phyloP scores from a whole-genome alignment of 2,329 filamentous ascomycete genomes.

The Aspergillus calidoustus region DNA sequence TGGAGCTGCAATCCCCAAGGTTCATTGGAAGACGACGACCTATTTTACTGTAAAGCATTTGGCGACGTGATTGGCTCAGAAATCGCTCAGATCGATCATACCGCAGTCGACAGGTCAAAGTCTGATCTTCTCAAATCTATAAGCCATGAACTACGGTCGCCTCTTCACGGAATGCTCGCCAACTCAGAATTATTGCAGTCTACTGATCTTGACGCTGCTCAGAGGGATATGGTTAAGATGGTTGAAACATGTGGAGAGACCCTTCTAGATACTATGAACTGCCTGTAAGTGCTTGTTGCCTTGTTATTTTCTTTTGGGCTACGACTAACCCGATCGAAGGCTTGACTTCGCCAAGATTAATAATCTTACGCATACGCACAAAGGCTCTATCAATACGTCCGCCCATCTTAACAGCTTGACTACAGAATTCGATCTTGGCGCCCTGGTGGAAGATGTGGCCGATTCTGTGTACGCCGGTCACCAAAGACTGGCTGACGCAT shows the following conservation, averaged over 20 bases:
- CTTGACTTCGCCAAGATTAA: constrained; percentile 45
- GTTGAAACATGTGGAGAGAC: constrained; percentile 57
- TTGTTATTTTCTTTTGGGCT: fast-evolving
- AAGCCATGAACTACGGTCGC: constrained; percentile 57
- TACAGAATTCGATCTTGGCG: constrained; percentile 38
- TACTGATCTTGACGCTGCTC: constrained; percentile 45
- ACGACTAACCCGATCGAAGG: constrained; percentile 21
- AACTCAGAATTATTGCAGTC: constrained; percentile 57
- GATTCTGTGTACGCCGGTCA: constrained; percentile 36
- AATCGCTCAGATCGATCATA: constrained; percentile 39
- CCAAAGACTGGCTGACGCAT: constrained; percentile 17
- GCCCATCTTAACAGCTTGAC: constrained; percentile 29
- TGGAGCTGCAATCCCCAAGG: constrained; percentile 33
- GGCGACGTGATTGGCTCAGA: constrained; percentile 41
- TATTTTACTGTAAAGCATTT: constrained; percentile 42
- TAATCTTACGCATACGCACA: constrained; percentile 27
- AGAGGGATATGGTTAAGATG: constrained; percentile 52
- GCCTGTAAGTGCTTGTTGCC: constrained; percentile 29
- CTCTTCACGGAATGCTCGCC: constrained; percentile 53
- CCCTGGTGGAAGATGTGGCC: constrained; percentile 36
- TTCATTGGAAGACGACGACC: constrained; percentile 31
- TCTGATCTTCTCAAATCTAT: constrained; percentile 58
- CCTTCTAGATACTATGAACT: constrained; percentile 54
- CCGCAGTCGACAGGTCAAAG: constrained; percentile 51
- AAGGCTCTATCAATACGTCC: constrained; percentile 2